Evolutionary conservation across 176 grass and related monocot species (phyloP).

Genomic region (Rhynchospora pubera): DNA sequence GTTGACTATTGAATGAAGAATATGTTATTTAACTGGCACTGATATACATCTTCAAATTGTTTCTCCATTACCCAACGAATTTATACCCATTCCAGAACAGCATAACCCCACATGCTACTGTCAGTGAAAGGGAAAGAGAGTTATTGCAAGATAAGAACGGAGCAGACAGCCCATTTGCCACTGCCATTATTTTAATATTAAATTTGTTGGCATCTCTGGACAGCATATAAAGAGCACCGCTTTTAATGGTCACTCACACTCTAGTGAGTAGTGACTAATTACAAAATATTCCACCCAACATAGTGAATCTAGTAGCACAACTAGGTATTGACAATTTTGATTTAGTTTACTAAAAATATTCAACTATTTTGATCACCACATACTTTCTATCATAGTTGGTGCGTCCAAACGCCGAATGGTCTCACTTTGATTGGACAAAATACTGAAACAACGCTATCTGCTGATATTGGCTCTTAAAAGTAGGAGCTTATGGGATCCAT

Average conservation of each 20-base stretch:
- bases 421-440: background rate
- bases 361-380: background rate
- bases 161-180: slow-evolving; percentile 3
- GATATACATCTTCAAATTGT: background rate
- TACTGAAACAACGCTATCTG: background rate
- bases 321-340: background rate
- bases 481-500: background rate
- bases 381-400: background rate
- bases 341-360: background rate
- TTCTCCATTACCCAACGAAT: background rate
- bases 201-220: slow-evolving; percentile 2
- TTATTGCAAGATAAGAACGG: background rate
- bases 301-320: background rate
- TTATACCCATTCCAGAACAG: background rate
- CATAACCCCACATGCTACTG: slow-evolving; percentile 11
- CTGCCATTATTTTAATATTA: background rate
- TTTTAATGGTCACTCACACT: background rate
- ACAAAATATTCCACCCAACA: slow-evolving; percentile 3
- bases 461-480: background rate
- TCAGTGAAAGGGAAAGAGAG: background rate
- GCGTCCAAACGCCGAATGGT: background rate
- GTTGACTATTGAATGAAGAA: slow-evolving; percentile 7
- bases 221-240: background rate
- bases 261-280: slow-evolving; percentile 5
- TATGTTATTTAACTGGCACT: background rate